phyloP scores from a whole-genome alignment of 768 basidiomycete species.

The Xerocomellus intermedius region DNA sequence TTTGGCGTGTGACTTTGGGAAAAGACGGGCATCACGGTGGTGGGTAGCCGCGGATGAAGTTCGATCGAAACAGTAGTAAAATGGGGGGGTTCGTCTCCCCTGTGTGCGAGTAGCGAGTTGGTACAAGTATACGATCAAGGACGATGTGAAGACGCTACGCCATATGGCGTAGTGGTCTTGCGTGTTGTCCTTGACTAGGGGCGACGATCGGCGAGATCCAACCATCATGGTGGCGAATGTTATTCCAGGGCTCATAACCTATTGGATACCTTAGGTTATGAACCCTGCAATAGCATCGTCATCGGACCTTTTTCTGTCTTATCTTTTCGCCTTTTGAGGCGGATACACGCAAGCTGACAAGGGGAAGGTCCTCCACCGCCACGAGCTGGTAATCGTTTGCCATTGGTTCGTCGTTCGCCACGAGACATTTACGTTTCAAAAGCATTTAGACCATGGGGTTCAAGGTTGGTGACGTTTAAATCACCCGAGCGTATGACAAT shows the following conservation, averaged over 20 bases:
- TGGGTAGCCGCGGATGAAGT: slow-evolving; percentile 18
- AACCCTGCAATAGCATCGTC: slow-evolving; percentile 15
- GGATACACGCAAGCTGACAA: neutral
- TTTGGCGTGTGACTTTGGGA: neutral
- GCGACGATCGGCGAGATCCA: slow-evolving; percentile 6
- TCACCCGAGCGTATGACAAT: slow-evolving; percentile 10
- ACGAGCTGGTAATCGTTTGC: slow-evolving; percentile 1
- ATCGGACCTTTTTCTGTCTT: slow-evolving; percentile 7
- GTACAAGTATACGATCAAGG: neutral
- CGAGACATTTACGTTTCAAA: slow-evolving; percentile 16
- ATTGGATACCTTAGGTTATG: slow-evolving; percentile 4
- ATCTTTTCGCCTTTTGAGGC: slow-evolving; percentile 1
- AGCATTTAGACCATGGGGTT: neutral
- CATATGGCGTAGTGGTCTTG: slow-evolving; percentile 15
- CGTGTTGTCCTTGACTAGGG: neutral
- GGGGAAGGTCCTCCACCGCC: neutral
- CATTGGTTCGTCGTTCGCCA: neutral
- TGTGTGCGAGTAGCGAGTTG: neutral
- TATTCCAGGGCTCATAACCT: slow-evolving; percentile 32
- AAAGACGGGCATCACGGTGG: neutral
- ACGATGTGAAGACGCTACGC: neutral
- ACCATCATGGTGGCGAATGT: slow-evolving; percentile 9
- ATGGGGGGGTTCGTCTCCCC: too few species aligned
- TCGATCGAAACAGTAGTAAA: neutral
- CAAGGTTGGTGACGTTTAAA: slow-evolving; percentile 12